A percentile compares a stretch with the other conserved stretches of the same genome.
phyloP scores from a whole-genome alignment of 805 yeast species.

The Candida vartiovaarae region DNA sequence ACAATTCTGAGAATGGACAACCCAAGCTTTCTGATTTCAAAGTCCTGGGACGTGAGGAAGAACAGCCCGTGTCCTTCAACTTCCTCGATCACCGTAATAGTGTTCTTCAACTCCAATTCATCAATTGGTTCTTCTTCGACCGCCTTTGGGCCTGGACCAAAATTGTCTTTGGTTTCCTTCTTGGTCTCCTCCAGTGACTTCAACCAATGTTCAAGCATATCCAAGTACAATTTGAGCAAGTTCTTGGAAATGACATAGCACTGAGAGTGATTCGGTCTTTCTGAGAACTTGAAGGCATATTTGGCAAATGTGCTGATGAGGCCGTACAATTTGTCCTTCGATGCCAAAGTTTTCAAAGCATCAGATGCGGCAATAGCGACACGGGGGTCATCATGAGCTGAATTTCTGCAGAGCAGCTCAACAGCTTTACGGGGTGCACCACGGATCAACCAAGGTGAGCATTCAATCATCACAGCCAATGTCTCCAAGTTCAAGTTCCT shows the following conservation, averaged over 20 bases:
- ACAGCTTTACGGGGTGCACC: slow-evolving; percentile 57
- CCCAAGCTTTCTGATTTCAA: slow-evolving; percentile 66
- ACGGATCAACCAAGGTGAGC: slow-evolving; percentile 64
- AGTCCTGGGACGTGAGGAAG: slow-evolving; percentile 84
- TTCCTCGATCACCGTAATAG: slow-evolving; percentile 84
- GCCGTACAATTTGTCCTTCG: slow-evolving; percentile 60
- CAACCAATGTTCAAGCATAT: slow-evolving; percentile 77
- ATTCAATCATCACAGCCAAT: slow-evolving; percentile 62
- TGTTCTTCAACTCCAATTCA: slow-evolving; percentile 67
- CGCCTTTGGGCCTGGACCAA: slow-evolving; percentile 8
- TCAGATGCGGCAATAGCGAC: slow-evolving; percentile 58
- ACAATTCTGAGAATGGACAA: slow-evolving; percentile 67
- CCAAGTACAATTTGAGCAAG: slow-evolving; percentile 66
- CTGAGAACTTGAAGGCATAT: slow-evolving; percentile 73
- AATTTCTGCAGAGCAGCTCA: slow-evolving; percentile 71
- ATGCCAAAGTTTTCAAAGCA: slow-evolving; percentile 60
- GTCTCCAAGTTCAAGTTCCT: slow-evolving; percentile 44
- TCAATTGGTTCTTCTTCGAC: slow-evolving; percentile 34
- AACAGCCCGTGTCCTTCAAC: slow-evolving; percentile 94
- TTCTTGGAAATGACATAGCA: slow-evolving; percentile 55
- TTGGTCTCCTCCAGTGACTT: slow-evolving; percentile 43
- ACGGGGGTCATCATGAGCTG: slow-evolving; percentile 57
- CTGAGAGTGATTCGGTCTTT: slow-evolving; percentile 53
- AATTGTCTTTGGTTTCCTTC: slow-evolving; percentile 3
- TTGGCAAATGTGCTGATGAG: slow-evolving; percentile 72